phyloP scores from a whole-genome alignment of 2,329 filamentous ascomycete species.

The Stenocarpella maydis region DNA sequence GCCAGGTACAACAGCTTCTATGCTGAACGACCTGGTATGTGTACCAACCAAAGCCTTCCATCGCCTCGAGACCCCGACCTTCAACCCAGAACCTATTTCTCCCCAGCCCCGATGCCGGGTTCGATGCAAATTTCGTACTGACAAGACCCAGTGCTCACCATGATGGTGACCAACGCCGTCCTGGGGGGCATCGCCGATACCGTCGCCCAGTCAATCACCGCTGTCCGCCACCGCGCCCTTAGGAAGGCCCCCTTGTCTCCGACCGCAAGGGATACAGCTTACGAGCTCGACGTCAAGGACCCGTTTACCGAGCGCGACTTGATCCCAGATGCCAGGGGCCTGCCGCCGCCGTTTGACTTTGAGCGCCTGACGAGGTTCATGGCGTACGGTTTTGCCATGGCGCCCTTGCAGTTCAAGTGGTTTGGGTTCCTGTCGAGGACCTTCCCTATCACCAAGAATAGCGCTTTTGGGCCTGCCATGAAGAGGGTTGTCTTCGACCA shows the following conservation, averaged over 20 bases:
- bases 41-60: conserved; percentile 40
- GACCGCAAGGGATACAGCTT: conserved; percentile 75
- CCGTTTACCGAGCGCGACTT: conserved; percentile 71
- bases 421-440: conserved; percentile 83
- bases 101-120: background rate
- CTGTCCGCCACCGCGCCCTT: conserved; percentile 73
- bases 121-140: conserved; percentile 16
- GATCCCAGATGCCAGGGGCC: conserved; percentile 67
- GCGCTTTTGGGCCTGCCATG: conserved; percentile 78
- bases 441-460: conserved; percentile 85
- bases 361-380: conserved; percentile 94
- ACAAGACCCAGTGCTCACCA: conserved; percentile 79
- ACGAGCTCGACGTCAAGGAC: conserved; percentile 86
- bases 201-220: conserved; percentile 90
- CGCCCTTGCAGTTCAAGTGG: conserved; percentile 94
- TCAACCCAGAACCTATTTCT: background rate
- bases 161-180: conserved; percentile 98
- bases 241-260: conserved; percentile 68
- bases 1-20: conserved; percentile 95
- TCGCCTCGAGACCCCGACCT: background rate
- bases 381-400: conserved; percentile 97
- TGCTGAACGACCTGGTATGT: conserved; percentile 81
- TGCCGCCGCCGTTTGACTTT: conserved; percentile 91
- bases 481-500: conserved; percentile 95
- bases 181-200: conserved; percentile 96